A percentile compares a stretch with the other conserved stretches of the same genome.
Evolutionary conservation across 192 early-diverging fungal species (phyloP).

Genomic region (Coemansia javaensis): DNA sequence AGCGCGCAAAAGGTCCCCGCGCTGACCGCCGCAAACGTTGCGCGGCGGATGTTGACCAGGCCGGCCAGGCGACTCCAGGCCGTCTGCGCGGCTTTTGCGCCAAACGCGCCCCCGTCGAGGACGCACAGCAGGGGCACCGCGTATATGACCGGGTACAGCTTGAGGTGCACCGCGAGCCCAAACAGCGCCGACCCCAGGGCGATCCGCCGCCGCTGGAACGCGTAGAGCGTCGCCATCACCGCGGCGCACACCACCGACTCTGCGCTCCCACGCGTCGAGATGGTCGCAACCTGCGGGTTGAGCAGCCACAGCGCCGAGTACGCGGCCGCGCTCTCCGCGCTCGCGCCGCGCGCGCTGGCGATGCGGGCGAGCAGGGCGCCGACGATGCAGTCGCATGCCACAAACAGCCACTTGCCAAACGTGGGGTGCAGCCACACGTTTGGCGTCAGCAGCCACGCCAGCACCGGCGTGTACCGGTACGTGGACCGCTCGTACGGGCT

Average conservation of each 20-base stretch:
- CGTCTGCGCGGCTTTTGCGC: constrained; percentile 1
- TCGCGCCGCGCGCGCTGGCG: constrained; percentile 53
- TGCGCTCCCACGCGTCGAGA: constrained; percentile 91
- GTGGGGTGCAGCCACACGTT: constrained; percentile 67
- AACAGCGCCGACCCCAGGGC: constrained; percentile 61
- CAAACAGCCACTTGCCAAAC: constrained; percentile 95
- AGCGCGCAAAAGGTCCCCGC: constrained; percentile 59
- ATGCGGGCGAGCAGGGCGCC: constrained; percentile 61
- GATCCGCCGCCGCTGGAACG: constrained; percentile 54
- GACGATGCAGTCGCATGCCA: constrained; percentile 69
- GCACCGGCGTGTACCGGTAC: constrained; percentile 94
- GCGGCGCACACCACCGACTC: constrained; percentile 81
- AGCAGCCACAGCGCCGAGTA: constrained; percentile 76
- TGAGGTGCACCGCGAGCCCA: constrained; percentile 92
- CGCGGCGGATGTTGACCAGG: constrained; percentile 55
- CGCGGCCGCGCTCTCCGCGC: constrained; percentile 45
- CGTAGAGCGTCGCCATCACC: constrained; percentile 71
- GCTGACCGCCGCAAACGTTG: constrained; percentile 61
- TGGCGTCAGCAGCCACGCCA: constrained; percentile 86
- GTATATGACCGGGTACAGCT: constrained; percentile 97
- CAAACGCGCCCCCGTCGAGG: constrained; percentile 33
- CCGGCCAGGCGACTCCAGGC: constrained; percentile 3
- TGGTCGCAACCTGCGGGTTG: constrained; percentile 95
- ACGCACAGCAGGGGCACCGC: constrained; percentile 74
- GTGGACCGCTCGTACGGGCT: constrained; percentile 90